Base-by-base conservation (phyloP, 1,284 basidiomycete genomes). In the Heterobasidion annosum region DNA sequence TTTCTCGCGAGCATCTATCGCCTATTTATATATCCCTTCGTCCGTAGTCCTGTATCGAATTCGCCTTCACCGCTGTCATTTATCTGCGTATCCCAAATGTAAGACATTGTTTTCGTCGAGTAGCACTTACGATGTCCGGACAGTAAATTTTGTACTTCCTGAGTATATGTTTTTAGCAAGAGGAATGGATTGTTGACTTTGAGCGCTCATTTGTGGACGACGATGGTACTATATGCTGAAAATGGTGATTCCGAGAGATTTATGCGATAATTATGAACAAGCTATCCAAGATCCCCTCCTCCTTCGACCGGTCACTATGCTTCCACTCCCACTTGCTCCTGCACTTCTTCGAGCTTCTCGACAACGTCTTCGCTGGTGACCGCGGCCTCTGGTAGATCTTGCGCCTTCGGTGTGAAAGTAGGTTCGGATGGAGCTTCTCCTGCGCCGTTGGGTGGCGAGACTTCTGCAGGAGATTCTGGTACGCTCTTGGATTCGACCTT, bases 391-490 rank as follows among this genome's bases (percentile, higher is more conserved):
- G 68, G 62, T 12, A 60, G 44, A 34, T 65, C 64, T 4, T 59
- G 61, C 40, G 64, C 69, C 48, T 71, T 66, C 10, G 77, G 73
- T 7, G 77, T 77, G 0, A 75, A 63, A 2, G 68, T 67, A 48
- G 78, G 72, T 54, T 84, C 82, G 19, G 71, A 61, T 15, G 79
- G 76, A 4, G 61, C 62, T 62, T 82, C 83, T 35, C 69, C 75
- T 35, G 64, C 67, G 33, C 68, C 74, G 51, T 77, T 78, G 12
- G 77, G 72, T 56, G 76, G 69, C 2, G 61, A 62, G 25, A 66
- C 55, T 34, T 73, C 71, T 3, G 45, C 10, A 16, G 45, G 16
- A n/a, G 45, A n/a, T 32, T 16, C 45, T 10, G 45, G 45, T 19
- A 9, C 25, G n/a, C 16, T 18, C 16, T 16, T 18, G 3, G 45